Conservation (phyloP, 192 early-diverging fungal species). For the Entomortierella lignicola region DNA sequence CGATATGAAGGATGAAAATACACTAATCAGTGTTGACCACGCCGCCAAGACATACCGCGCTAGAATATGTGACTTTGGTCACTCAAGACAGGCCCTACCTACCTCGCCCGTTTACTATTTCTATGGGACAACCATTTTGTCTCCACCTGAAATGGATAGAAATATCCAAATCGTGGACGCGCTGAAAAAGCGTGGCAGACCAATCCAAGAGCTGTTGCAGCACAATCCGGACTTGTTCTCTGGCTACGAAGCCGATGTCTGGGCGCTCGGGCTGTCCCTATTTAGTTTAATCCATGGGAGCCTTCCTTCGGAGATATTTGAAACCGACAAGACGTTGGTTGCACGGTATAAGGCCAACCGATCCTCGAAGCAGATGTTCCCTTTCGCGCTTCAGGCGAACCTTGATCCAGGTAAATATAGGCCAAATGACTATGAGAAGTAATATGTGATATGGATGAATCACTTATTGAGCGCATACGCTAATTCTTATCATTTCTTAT, state of each 20-base stretch:
- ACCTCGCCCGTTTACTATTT: constrained; percentile 19
- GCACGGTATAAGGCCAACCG: constrained; percentile 29
- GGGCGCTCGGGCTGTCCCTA: constrained; percentile 21
- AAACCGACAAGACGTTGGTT: constrained; percentile 22
- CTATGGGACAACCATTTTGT: constrained; percentile 31
- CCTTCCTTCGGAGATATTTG: constrained; percentile 30
- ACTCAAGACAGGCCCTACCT: constrained; percentile 25
- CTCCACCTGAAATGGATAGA: constrained; percentile 33
- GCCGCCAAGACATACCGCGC: constrained; percentile 19
- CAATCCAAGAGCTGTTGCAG: constrained; percentile 14
- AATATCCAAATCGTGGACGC: constrained; percentile 15
- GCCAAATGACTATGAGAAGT: no score
- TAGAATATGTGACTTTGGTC: constrained; percentile 36
- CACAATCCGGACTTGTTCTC: constrained; percentile 31
- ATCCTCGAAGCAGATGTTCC: constrained; percentile 24
- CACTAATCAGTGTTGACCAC: constrained; percentile 19
- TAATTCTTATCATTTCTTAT: background rate
- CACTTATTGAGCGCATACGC: background rate
- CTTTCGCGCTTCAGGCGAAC: constrained; percentile 27
- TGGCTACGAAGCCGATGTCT: constrained; percentile 43
- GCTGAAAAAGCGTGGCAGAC: background rate
- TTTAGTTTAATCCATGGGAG: constrained; percentile 38
- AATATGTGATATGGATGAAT: no score
- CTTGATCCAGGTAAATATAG: constrained; percentile 37
- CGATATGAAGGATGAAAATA: constrained; percentile 39